phyloP scores from a whole-genome alignment of 805 yeast species.

The Metschnikowia kofuensis region DNA sequence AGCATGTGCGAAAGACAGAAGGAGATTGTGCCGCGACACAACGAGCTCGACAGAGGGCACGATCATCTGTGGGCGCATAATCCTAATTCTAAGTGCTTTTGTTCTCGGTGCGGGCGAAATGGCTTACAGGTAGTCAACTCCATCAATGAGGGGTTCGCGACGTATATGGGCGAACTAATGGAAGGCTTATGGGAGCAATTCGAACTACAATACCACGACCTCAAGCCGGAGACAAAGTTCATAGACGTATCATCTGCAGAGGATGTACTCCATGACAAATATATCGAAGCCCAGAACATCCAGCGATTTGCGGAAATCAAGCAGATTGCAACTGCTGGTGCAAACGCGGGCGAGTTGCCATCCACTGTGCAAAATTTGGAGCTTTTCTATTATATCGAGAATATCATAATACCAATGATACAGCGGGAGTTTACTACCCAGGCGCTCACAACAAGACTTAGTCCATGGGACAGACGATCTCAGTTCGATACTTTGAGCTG shows the following conservation, averaged over 20 bases:
- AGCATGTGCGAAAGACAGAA: conserved; percentile 42
- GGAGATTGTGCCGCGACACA: conserved; percentile 3
- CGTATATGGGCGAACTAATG: conserved; percentile 7
- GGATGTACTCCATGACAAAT: conserved; percentile 1
- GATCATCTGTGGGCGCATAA: conserved; percentile 7
- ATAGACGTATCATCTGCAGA: conserved; percentile 5
- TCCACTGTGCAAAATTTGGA: conserved; percentile 9
- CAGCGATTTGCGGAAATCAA: conserved; percentile 10
- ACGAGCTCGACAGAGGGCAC: conserved; percentile 6
- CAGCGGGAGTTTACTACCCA: background rate
- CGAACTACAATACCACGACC: conserved; percentile 8
- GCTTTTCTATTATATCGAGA: conserved; percentile 8
- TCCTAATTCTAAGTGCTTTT: conserved; percentile 47
- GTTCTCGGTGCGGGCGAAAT: conserved; percentile 76
- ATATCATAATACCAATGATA: conserved; percentile 6
- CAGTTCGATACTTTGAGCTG: conserved; percentile 8
- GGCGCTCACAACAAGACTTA: background rate
- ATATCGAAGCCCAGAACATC: conserved; percentile 1
- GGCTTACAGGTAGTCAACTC: conserved; percentile 47
- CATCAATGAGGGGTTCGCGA: conserved; percentile 34
- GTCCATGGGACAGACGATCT: background rate
- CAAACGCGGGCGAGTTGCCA: conserved; percentile 6
- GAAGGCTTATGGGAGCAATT: conserved; percentile 9
- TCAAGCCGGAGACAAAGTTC: conserved; percentile 3
- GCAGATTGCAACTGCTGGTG: conserved; percentile 6